Percentiles rank a stretch among this genome's conserved stretches.
phyloP scores from a whole-genome alignment of 768 basidiomycete genomes.

The Gautieria morchelliformis region DNA sequence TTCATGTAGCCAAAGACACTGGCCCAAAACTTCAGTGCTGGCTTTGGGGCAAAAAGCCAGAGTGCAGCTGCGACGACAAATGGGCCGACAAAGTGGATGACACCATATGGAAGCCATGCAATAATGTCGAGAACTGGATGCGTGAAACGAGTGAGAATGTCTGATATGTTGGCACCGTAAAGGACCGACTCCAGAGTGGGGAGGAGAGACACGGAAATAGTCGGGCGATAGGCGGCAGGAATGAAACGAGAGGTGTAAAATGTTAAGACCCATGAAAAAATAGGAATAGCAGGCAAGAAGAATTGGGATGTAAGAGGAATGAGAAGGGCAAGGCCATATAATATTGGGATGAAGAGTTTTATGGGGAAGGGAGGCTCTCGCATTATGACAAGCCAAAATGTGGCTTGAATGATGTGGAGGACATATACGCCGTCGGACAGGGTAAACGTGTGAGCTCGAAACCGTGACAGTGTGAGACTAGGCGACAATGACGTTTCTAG shows the following conservation, averaged over 20 bases:
- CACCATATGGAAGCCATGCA: slow-evolving; percentile 97
- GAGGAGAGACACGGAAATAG: slow-evolving; percentile 83
- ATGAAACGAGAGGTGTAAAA: slow-evolving; percentile 87
- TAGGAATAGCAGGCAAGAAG: slow-evolving; percentile 78
- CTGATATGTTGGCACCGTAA: slow-evolving; percentile 96
- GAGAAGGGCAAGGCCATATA: slow-evolving; percentile 60
- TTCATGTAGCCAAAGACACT: slow-evolving; percentile 91
- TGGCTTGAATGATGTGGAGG: slow-evolving; percentile 50
- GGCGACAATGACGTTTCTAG: slow-evolving; percentile 76
- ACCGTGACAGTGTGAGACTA: slow-evolving; percentile 46
- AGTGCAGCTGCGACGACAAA: slow-evolving; percentile 78
- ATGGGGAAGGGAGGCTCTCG: slow-evolving; percentile 54
- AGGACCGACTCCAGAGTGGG: slow-evolving; percentile 92
- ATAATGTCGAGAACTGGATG: slow-evolving; percentile 86
- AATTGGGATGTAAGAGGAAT: slow-evolving; percentile 86
- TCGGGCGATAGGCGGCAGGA: slow-evolving; percentile 62
- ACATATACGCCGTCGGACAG: slow-evolving; percentile 52
- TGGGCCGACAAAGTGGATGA: slow-evolving; percentile 81
- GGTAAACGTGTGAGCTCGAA: slow-evolving; percentile 48
- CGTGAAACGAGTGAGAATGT: slow-evolving; percentile 91
- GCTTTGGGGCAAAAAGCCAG: slow-evolving; percentile 83
- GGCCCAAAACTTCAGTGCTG: slow-evolving; percentile 76
- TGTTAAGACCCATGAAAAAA: slow-evolving; percentile 78
- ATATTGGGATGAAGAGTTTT: slow-evolving; percentile 68
- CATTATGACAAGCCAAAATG: slow-evolving; percentile 71